Evolutionary conservation across 495 filamentous ascomycete genomes (phyloP), one percentile per base, ranked within the genome.

Genomic region (Stereocaulon alpinum): DNA sequence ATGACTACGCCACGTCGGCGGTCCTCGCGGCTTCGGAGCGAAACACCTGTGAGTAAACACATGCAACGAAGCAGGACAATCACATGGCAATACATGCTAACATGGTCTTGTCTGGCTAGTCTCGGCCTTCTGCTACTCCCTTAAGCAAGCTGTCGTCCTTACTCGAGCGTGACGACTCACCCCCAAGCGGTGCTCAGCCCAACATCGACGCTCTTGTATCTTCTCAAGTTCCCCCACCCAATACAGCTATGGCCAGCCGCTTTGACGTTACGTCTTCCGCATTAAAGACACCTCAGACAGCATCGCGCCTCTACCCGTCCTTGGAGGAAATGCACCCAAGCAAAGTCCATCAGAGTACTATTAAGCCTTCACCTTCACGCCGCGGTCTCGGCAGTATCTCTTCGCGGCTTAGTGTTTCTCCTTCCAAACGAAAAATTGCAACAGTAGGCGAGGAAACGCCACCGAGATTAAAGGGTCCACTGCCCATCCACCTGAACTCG

Each of bases 261-360:
- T 61, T 58, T 27, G 40, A 40, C 18, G 65, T 69, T 30, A 59
- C 66, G 44, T 70, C 72, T n/a, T 74, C 73, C 12, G 71, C 78
- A 10, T 61, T 76, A 34, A 81, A 82, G 66, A 82, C 79, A 3
- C 79, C 79, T 30, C 76, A 72, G 17, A 75, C 70, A 14, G 62
- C 51, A 14, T 61, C 66, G 24, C 60, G 68, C 18, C 47, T 70
- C 24, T 71, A 74, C 58, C 82, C 85, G 5, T 71, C 83, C 47
- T 75, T 74, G 55, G 78, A 82, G 40, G 86, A 89, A 66, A 89
- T 89, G 86, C 87, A 91, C 66, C 87, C 87, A 42, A 86, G 82
- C 77, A 85, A 85, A 67, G 80, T 77, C 34, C 86, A 86, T 53
- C 74, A 78, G 34, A 89, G 83, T 64, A 89, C 85, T 60, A 80